Evolutionary conservation across 2,329 filamentous ascomycete species (phyloP), one percentile per base, ranked within the genome.

Genomic region (Claviceps maximensis): DNA sequence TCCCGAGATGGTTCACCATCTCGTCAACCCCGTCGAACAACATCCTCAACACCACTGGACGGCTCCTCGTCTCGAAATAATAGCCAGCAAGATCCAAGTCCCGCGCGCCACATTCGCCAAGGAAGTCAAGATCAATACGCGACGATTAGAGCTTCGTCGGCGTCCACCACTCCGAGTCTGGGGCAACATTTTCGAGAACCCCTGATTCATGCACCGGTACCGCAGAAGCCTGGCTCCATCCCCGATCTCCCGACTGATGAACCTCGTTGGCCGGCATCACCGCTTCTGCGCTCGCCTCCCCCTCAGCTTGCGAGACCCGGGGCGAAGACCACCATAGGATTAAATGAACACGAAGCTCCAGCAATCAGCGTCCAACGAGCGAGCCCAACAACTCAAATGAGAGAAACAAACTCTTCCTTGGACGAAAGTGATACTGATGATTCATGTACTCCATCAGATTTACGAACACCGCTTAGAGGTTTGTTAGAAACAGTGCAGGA

Each of bases 401-500:
- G 67, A 51, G 65, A 71, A 13, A 59, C 56, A 47, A 67, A 62
- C 40, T 65, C 60, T 55, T 64, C 59, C 63, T 69, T 66, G 52
- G 71, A 72, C 12, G 77, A 80, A 56, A 75, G 69, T 58, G 78
- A 82, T 56, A 67, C 67, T 53, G 79, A 81, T 58, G 79, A 81
- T 41, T 58, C 64, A 12, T 67, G 72, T 41, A 60, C 61, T 46
- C 68, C 69, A 46, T 70, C 78, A 21, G 80, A 80, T 49, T 72
- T 79, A 70, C 72, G 77, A 63, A 80, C 82, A 19, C 80, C 82
- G 23, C 76, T 74, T 36, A 74, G 76, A 51, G 81, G 83, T 49
- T 80, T 80, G 48, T 72, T 96, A 54, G 91, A 95, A 69, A 96
- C 93, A 0, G 91, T 97, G 17, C 86, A 95, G 65, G 91, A 96